Evolutionary conservation across 2,329 filamentous ascomycete genomes (phyloP), one percentile per base, ranked within the genome.

Genomic region (Penicillium sp.): DNA sequence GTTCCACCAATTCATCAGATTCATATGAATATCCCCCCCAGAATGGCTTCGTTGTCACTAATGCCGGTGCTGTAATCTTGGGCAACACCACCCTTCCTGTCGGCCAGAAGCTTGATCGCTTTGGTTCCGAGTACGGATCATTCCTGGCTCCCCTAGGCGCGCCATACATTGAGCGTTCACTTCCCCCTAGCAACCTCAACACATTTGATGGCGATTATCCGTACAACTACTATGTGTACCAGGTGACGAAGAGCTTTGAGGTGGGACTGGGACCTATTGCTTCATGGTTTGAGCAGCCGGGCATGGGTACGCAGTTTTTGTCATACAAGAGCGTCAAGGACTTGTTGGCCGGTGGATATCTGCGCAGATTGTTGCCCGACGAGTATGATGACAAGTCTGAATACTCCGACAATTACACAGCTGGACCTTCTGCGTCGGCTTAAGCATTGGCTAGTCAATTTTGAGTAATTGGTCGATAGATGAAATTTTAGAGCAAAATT

Each of bases 201-300:
- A 75, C 75, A 2, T 68, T 69, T 35, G 60, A 69, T 45, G 61
- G 66, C 3, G 56, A 63, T 2, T 77, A 75, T 43, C 79, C 79
- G 1, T 79, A 76, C 62, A 80, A 79, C 55, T 82, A 82, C 59
- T 73, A 78, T 50, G 69, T 82, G 0, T 82, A 82, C 63, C 62
- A 72, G 20, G 79, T 82, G 4, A 59, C 67, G 6, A 72, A 70
- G 58, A 60, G 69, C 1, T 70, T 82, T 3, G 62, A 64, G 3
- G 77, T 80, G 0, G 53, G 71, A 0, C 66, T 75, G 8, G 81
- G 80, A 0, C 78, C 79, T 0, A 79, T 82, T 56, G 74, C 76
- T 2, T 71, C 76, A 8, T 81, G 76, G 78, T 82, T 81, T 55
- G 77, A 77, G 8, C 79, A 82, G 68, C 78, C 77, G 0, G 80